A percentile compares a stretch with the other conserved stretches of the same genome.
Conservation (phyloP, 345 rosid species). For the Erucastrum elatum region DNA sequence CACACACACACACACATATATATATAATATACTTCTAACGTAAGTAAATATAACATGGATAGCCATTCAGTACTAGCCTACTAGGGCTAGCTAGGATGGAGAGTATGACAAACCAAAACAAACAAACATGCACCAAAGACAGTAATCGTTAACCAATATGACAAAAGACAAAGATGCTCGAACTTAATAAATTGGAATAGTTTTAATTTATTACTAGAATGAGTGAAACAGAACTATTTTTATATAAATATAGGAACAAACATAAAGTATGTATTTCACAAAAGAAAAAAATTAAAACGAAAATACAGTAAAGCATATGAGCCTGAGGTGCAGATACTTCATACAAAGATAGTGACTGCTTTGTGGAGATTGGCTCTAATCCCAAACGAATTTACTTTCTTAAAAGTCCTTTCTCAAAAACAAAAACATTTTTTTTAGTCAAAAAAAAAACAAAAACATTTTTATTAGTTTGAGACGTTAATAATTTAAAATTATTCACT, state of each 20-base stretch:
- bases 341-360: constrained; percentile 38
- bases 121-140: not conserved
- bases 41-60: not conserved
- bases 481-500: too few relatives aligned
- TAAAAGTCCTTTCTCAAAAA: not conserved
- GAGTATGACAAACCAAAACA: not conserved
- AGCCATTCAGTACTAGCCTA: not conserved
- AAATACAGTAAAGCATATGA: constrained; percentile 19
- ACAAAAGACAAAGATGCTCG: not conserved
- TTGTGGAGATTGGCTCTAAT: constrained; percentile 41
- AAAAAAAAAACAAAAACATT: not conserved
- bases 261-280: not conserved
- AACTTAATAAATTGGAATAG: not conserved
- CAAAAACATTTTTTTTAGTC: too few relatives aligned
- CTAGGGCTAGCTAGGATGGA: not conserved
- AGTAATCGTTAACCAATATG: not conserved
- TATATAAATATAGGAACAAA: not conserved
- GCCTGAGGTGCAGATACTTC: constrained; percentile 34
- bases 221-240: not conserved
- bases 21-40: too few relatives aligned
- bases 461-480: not conserved
- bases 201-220: not conserved
- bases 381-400: constrained; percentile 38
- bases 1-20: too few relatives aligned
- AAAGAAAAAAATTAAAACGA: not conserved